Percentiles rank a stretch among this genome's conserved stretches.
Conservation (phyloP, 306 rosid species). For the Casuarina glauca region DNA sequence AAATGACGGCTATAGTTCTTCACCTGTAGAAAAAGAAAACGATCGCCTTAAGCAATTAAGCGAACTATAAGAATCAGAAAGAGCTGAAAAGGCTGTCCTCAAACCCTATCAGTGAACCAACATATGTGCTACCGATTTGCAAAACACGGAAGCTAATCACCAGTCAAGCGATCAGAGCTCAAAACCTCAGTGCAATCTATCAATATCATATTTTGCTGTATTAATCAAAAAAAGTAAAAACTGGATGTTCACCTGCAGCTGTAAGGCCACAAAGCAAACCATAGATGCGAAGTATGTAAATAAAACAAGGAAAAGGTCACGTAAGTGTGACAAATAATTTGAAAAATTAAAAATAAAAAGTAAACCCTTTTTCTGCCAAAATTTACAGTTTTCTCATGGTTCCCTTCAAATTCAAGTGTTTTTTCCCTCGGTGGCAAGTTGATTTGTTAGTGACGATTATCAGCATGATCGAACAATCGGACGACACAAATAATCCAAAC, state of each 20-base stretch:
- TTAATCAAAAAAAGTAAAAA: neutral
- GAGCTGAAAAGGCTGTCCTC: constrained; percentile 13
- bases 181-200: neutral
- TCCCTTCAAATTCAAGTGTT: constrained; percentile 30
- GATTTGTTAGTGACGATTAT: constrained; percentile 7
- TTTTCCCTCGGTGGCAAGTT: constrained; percentile 29
- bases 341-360: constrained; percentile 8
- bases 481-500: constrained; percentile 18
- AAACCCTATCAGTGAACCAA: constrained; percentile 21
- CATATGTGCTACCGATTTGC: constrained; percentile 8
- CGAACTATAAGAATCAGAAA: constrained; percentile 15
- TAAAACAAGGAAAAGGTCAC: neutral
- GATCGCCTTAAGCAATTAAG: constrained; percentile 17
- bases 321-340: neutral
- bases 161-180: constrained; percentile 25
- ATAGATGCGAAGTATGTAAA: neutral
- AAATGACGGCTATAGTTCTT: constrained; percentile 23
- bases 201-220: neutral
- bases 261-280: neutral
- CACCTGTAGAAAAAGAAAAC: constrained; percentile 52
- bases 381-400: constrained; percentile 19
- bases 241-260: neutral
- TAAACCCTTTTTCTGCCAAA: constrained; percentile 11
- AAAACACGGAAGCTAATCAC: neutral
- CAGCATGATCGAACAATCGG: constrained; percentile 9